Base-by-base conservation (phyloP, 257 asterid genomes). In the Solanum bulbocastanum region DNA sequence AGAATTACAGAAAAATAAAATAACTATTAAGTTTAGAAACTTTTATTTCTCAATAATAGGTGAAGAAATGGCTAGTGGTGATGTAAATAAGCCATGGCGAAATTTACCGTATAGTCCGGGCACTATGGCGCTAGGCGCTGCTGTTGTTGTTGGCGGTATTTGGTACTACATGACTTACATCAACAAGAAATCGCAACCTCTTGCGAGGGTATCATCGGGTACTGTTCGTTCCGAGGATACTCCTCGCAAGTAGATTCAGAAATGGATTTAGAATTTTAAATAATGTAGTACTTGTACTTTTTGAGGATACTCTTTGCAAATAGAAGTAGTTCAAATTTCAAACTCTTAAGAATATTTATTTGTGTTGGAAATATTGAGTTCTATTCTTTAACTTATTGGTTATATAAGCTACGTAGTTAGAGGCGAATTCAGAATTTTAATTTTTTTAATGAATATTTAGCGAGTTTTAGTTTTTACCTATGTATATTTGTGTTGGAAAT, bases 161-260 rank as follows among this genome's bases (percentile, higher is more conserved):
- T 92, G 94, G 94, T 93, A 92, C 79, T 87, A 88, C 83, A 90
- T 89, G 25, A 30, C 86, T 85, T 91, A 92, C 84, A 56, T 62
- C 79, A 88, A 87, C 86, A 92, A 89, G 33, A 91, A 88, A 83
- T 83, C 87, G 3, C 87, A 92, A 11, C 87, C 69, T 30, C 69
- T 60, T 18, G 71, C 87, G 65, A 60, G 87, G 1, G 88, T 88
- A 13, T 46, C 86, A 85, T 12, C 90, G 44, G 95, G 94, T 10
- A 74, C 87, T 4, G 93, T 92, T 2, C 71, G 87, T 4, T 92
- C 93, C 0, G 92, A 92, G 68, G 92, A 94, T 10, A 94, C 96
- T 16, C 89, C 98, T 42, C 93, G 94, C 40, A 93, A 92, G 49
- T 93, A 56, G 66, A 56, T 18, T 20, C 5, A 46, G 25, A 82